A percentile compares a stretch with the other conserved stretches of the same genome.
Conservation (phyloP, 805 yeast genomes). For the Candida morakotiae region DNA sequence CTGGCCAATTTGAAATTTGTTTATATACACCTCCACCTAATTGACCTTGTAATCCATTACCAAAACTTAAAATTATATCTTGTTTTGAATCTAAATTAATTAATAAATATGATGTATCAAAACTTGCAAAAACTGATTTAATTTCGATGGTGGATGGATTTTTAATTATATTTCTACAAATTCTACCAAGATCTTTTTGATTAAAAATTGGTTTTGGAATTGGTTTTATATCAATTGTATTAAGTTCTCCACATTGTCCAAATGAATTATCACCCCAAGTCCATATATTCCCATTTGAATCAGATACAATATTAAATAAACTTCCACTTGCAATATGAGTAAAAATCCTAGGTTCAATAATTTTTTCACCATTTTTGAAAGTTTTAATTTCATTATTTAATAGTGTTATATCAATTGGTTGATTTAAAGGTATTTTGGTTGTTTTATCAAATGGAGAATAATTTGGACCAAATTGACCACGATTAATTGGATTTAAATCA, state of each 20-base stretch:
- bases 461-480: slow-evolving; percentile 84
- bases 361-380: slow-evolving; percentile 16
- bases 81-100: slow-evolving; percentile 18
- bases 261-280: slow-evolving; percentile 80
- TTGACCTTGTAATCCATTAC: slow-evolving; percentile 83
- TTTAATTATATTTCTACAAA: slow-evolving; percentile 25
- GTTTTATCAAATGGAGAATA: slow-evolving; percentile 58
- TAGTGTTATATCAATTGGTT: slow-evolving; percentile 47
- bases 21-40: slow-evolving; percentile 73
- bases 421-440: slow-evolving; percentile 21
- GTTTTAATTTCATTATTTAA: slow-evolving; percentile 45
- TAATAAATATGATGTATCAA: slow-evolving; percentile 45
- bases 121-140: slow-evolving; percentile 61
- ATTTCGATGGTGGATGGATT: slow-evolving; percentile 26
- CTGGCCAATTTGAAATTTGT: slow-evolving; percentile 70
- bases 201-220: slow-evolving; percentile 52
- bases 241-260: slow-evolving; percentile 81
- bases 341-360: slow-evolving; percentile 41
- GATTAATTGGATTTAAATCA: slow-evolving; percentile 40
- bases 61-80: slow-evolving; percentile 55
- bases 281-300: slow-evolving; percentile 64
- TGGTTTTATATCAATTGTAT: slow-evolving; percentile 63
- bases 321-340: slow-evolving; percentile 67
- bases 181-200: slow-evolving; percentile 10
- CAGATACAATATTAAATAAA: slow-evolving; percentile 69